Evolutionary conservation across 2,329 filamentous ascomycete species (phyloP).

Genomic region (Colletotrichum trifolii): DNA sequence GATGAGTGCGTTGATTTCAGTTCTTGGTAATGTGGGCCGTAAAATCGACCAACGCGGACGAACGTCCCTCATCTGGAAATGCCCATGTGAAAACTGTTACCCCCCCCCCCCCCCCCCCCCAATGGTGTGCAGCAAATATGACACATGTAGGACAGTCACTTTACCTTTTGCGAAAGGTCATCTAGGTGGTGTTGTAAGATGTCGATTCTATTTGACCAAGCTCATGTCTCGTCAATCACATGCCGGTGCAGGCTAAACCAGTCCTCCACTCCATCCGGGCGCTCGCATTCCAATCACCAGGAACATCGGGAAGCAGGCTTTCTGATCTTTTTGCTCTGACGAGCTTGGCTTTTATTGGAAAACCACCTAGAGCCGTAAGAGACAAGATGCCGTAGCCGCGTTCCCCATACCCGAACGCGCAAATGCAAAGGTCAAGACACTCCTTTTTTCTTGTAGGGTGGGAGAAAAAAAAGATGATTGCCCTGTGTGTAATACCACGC

Average conservation of each 20-base stretch:
- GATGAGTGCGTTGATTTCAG: no score
- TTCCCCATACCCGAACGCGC: constrained; percentile 59
- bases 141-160: no score
- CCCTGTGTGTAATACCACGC: constrained; percentile 38
- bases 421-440: constrained; percentile 50
- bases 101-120: no score
- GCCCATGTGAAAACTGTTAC: no score
- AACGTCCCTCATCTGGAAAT: no score
- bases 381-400: constrained; percentile 51
- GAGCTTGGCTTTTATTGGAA: constrained; percentile 56
- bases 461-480: constrained; percentile 36
- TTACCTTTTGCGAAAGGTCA: no score
- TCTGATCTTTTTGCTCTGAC: constrained; percentile 50
- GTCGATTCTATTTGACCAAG: not conserved
- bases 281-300: constrained; percentile 17
- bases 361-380: constrained; percentile 39
- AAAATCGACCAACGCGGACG: no score
- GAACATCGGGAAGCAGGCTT: constrained; percentile 31
- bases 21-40: no score
- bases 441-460: constrained; percentile 20
- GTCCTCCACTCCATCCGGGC: not conserved
- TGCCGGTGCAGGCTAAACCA: not conserved
- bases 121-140: no score
- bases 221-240: constrained; percentile 18
- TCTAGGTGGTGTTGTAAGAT: not conserved